phyloP scores from a whole-genome alignment of 2,329 filamentous ascomycete species.

The Didymella glomerata region DNA sequence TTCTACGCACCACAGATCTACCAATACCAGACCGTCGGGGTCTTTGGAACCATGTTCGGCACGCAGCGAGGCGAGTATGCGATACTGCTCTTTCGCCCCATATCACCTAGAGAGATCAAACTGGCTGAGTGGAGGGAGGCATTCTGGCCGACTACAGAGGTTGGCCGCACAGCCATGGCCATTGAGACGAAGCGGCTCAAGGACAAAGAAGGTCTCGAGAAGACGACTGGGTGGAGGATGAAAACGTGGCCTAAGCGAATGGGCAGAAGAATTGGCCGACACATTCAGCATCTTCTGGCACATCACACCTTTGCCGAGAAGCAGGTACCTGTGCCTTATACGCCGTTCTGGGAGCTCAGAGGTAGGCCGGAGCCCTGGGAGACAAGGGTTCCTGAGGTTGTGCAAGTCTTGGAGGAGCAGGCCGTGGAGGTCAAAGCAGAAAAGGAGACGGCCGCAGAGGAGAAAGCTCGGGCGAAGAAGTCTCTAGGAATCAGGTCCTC shows the following conservation, averaged over 20 bases:
- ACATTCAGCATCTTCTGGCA: not conserved
- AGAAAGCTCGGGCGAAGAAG: not conserved
- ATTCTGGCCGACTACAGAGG: slow-evolving; percentile 1
- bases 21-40: not conserved
- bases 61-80: not conserved
- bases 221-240: not conserved
- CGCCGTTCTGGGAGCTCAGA: not conserved
- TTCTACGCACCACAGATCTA: slow-evolving; percentile 6
- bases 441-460: not conserved
- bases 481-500: not conserved
- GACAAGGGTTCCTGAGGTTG: not conserved
- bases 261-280: not conserved
- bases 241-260: not conserved
- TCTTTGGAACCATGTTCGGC: slow-evolving; percentile 5
- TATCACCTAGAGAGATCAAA: not conserved
- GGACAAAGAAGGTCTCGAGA: not conserved
- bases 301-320: not conserved
- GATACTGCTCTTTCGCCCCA: not conserved
- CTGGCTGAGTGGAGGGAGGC: slow-evolving; percentile 1
- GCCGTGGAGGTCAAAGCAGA: not conserved
- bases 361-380: not conserved
- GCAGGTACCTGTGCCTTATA: not conserved
- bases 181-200: not conserved
- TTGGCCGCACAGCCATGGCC: not conserved
- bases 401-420: not conserved